These are phyloP conservation scores for Penicillium paxilli DNA, from an alignment of 495 filamentous ascomycete species.

Conservation along the genomic window DNA sequence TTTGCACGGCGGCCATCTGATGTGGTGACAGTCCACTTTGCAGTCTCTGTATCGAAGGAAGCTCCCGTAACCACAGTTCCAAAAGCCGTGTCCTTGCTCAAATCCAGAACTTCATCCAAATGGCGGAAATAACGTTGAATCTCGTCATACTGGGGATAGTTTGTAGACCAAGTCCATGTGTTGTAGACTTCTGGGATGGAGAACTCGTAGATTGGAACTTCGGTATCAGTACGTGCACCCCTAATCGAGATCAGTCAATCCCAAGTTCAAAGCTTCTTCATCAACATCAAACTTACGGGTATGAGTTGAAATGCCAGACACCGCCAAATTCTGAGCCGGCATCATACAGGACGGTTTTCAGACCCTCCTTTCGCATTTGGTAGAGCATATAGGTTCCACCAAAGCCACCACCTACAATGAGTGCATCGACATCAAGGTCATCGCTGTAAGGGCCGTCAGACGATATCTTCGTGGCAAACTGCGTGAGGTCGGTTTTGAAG, in stretches of 20 bases:
- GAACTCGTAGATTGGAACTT: constrained; percentile 52
- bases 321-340: constrained; percentile 47
- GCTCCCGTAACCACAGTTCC: constrained; percentile 46
- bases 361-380: constrained; percentile 26
- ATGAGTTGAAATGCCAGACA: constrained; percentile 52
- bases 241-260: too few relatives aligned
- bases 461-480: constrained; percentile 9
- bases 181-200: constrained; percentile 52
- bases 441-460: constrained; percentile 12
- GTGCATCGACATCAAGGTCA: constrained; percentile 44
- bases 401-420: constrained; percentile 56
- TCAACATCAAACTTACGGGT: too few relatives aligned
- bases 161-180: constrained; percentile 52
- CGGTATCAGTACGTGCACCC: constrained; percentile 47
- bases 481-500: constrained; percentile 13
- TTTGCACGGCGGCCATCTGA: constrained; percentile 43
- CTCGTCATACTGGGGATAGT: constrained; percentile 53
- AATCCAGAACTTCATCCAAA: constrained; percentile 46
- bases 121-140: constrained; percentile 57
- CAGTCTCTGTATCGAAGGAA: constrained; percentile 37
- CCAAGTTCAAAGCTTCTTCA: too few relatives aligned
- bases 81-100: constrained; percentile 57
- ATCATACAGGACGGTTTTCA: constrained; percentile 42
- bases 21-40: constrained; percentile 49
- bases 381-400: constrained; percentile 31